Evolutionary conservation across 257 asterid genomes (phyloP).

Genomic region (Mentha longifolia): DNA sequence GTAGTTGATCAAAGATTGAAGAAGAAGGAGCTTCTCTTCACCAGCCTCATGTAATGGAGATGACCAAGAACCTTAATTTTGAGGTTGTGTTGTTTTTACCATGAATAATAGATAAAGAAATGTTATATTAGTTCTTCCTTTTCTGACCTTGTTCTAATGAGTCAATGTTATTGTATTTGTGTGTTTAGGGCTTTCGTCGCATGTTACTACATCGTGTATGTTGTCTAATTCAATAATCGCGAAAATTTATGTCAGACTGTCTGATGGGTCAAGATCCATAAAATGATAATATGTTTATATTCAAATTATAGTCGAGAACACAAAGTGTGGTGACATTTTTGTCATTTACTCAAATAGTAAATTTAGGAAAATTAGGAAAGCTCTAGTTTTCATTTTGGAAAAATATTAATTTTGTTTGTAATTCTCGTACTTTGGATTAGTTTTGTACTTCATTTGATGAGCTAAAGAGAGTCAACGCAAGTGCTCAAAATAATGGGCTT

Average conservation of each 20-base stretch:
- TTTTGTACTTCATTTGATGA: too few species aligned
- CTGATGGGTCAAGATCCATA: too few species aligned
- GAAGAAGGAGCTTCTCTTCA: slow-evolving; percentile 22
- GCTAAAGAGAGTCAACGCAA: too few species aligned
- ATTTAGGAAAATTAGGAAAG: too few species aligned
- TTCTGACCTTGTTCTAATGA: neutral
- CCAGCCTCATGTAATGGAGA: neutral
- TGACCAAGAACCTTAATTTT: slow-evolving; percentile 22
- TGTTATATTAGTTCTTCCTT: neutral
- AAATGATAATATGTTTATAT: too few species aligned
- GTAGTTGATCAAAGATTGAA: slow-evolving; percentile 18
- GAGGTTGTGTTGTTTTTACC: slow-evolving; percentile 1
- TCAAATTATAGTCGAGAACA: too few species aligned
- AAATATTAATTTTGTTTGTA: too few species aligned
- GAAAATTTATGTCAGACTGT: neutral
- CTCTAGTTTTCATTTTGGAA: too few species aligned
- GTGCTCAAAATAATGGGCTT: too few species aligned
- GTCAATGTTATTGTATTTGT: neutral
- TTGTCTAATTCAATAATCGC: neutral
- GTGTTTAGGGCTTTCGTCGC: neutral
- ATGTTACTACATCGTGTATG: neutral
- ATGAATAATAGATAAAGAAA: slow-evolving; percentile 4
- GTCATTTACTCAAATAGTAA: too few species aligned
- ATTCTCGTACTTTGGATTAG: too few species aligned
- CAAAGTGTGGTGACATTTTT: too few species aligned